Percentiles rank a stretch among this genome's conserved stretches.
phyloP scores from a whole-genome alignment of 2,329 filamentous ascomycete species.

The Scedosporium minutisporum region DNA sequence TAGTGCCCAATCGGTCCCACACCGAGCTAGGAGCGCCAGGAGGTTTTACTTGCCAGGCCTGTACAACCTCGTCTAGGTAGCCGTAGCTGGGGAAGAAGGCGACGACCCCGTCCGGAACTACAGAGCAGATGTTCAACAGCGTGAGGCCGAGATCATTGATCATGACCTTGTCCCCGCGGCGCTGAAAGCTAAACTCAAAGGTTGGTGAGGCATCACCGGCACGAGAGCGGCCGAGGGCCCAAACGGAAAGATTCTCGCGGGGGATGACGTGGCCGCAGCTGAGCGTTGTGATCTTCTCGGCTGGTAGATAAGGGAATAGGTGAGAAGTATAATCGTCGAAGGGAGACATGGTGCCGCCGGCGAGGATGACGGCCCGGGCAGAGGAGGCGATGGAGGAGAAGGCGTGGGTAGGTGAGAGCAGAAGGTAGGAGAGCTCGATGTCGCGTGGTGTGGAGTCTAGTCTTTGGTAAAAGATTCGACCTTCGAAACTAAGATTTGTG shows the following conservation, averaged over 20 bases:
- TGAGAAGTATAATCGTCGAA: constrained; percentile 84
- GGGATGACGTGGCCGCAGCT: constrained; percentile 96
- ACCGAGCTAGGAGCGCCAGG: constrained; percentile 26
- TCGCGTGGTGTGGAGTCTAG: constrained; percentile 24
- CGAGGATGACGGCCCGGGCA: constrained; percentile 79
- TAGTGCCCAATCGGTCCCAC: constrained; percentile 47
- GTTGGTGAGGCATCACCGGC: constrained; percentile 15
- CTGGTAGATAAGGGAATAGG: constrained; percentile 66
- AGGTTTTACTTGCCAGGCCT: constrained; percentile 43
- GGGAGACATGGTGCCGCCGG: constrained; percentile 95
- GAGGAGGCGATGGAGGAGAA: constrained; percentile 81
- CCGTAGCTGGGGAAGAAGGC: constrained; percentile 94
- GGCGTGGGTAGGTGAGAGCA: constrained; percentile 84
- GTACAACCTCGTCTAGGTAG: constrained; percentile 69
- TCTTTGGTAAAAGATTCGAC: constrained; percentile 55
- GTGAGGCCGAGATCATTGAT: constrained; percentile 65
- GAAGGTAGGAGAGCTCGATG: constrained; percentile 67
- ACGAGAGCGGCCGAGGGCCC: constrained; percentile 42
- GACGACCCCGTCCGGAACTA: constrained; percentile 81
- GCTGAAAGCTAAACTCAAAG: constrained; percentile 85
- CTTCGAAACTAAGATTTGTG: constrained; percentile 72
- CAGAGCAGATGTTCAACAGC: constrained; percentile 59
- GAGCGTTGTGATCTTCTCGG: constrained; percentile 61
- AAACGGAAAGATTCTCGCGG: constrained; percentile 66
- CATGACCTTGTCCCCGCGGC: constrained; percentile 58